phyloP scores from a whole-genome alignment of 371 early-diverging fungal species.

The Apophysomyces ossiformis region DNA sequence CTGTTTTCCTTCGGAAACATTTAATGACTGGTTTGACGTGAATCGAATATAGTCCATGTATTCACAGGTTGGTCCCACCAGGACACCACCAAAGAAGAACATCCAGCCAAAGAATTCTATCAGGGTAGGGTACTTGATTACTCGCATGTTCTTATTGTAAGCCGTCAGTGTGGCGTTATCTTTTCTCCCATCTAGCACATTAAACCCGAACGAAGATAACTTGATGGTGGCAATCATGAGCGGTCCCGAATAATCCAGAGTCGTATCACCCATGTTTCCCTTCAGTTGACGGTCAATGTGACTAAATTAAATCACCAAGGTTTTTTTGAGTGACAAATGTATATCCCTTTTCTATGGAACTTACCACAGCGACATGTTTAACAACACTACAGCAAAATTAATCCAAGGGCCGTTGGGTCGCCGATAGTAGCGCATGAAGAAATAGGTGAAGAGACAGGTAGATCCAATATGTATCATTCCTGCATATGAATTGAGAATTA shows the following conservation, averaged over 20 bases:
- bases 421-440: slow-evolving; percentile 49
- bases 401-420: slow-evolving; percentile 63
- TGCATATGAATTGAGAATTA: slow-evolving; percentile 57
- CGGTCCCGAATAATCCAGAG: slow-evolving; percentile 85
- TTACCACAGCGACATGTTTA: slow-evolving; percentile 79
- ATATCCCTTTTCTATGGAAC: neutral
- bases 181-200: slow-evolving; percentile 43
- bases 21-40: slow-evolving; percentile 30
- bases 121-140: slow-evolving; percentile 66
- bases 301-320: slow-evolving; percentile 30
- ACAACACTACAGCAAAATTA: slow-evolving; percentile 76
- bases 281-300: slow-evolving; percentile 65
- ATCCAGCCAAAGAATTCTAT: slow-evolving; percentile 87
- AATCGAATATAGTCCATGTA: slow-evolving; percentile 73
- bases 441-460: slow-evolving; percentile 63
- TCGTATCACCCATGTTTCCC: slow-evolving; percentile 51
- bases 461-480: slow-evolving; percentile 72
- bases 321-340: too few species aligned
- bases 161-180: slow-evolving; percentile 33
- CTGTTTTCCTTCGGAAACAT: slow-evolving; percentile 23
- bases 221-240: slow-evolving; percentile 94
- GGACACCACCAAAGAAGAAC: slow-evolving; percentile 86
- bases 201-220: slow-evolving; percentile 86
- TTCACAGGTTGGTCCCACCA: slow-evolving; percentile 89
- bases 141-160: slow-evolving; percentile 68